A percentile compares a stretch with the other conserved stretches of the same genome.
Evolutionary conservation across 1,284 basidiomycete genomes (phyloP).

Genomic region (Quambalaria eucalypti): DNA sequence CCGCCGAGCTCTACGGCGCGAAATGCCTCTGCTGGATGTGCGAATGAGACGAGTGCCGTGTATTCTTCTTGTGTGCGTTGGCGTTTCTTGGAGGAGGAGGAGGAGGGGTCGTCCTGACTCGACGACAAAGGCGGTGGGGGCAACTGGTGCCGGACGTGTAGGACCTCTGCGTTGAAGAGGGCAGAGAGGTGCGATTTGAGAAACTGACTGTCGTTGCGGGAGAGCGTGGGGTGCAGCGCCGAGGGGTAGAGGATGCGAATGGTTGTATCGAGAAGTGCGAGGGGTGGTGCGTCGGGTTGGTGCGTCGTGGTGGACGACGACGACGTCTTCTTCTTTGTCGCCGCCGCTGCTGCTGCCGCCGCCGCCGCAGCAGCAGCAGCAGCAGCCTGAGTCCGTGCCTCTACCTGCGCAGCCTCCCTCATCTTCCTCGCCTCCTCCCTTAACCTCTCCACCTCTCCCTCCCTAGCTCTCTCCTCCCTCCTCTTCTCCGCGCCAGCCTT

Average conservation of each 20-base stretch:
- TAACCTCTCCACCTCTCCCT: background rate
- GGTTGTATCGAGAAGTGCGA: background rate
- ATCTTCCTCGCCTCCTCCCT: slow-evolving; percentile 6
- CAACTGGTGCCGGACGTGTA: too few relatives aligned
- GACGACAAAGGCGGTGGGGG: background rate
- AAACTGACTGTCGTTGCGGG: background rate
- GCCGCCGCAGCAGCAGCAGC: slow-evolving; percentile 1
- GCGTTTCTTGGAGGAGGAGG: background rate
- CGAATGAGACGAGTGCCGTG: background rate
- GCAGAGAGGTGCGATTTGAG: background rate
- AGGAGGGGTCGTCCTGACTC: background rate
- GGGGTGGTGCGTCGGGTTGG: background rate
- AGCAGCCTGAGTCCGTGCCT: background rate
- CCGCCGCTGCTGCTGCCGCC: background rate
- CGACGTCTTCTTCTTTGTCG: background rate
- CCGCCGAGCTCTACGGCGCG: background rate
- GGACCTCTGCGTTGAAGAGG: background rate
- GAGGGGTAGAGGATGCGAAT: background rate
- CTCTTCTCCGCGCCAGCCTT: slow-evolving; percentile 2
- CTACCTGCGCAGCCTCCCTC: background rate
- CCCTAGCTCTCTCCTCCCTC: slow-evolving; percentile 5
- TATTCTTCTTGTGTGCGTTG: background rate
- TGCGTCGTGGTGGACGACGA: background rate
- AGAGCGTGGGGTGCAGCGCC: background rate
- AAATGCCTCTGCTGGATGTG: background rate